phyloP scores from a whole-genome alignment of 2,329 filamentous ascomycete species.

The Pseudogymnoascus pannorum region DNA sequence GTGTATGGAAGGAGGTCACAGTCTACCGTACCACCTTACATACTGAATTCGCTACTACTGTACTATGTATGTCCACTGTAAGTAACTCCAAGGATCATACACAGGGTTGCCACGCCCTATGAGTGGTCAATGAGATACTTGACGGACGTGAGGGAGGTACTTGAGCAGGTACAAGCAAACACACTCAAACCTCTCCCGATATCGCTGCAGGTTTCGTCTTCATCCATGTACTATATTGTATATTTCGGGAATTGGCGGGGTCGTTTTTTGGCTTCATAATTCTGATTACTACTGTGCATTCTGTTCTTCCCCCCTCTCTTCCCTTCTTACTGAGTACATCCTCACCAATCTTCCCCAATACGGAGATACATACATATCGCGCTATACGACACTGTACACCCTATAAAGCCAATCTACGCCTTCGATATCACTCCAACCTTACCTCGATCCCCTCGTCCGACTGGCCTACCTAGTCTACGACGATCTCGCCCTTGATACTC shows the following conservation, averaged over 20 bases:
- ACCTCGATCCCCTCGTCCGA: background rate
- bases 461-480: background rate
- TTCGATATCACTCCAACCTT: background rate
- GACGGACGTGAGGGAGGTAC: background rate
- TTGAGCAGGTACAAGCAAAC: background rate
- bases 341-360: background rate
- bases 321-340: no score
- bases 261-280: background rate
- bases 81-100: background rate
- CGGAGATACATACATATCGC: background rate
- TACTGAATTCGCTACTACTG: no score
- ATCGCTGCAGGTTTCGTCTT: background rate
- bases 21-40: no score
- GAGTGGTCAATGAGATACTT: background rate
- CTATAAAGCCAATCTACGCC: background rate
- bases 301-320: no score
- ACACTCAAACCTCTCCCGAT: background rate
- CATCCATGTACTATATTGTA: background rate
- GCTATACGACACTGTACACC: background rate
- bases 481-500: background rate
- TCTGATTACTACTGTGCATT: slow-evolving; percentile 7
- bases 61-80: background rate
- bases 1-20: no score
- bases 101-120: background rate
- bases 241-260: background rate